Percentiles rank a stretch among this genome's conserved stretches.
phyloP scores from a whole-genome alignment of 164 flowering plant genomes.

The Umbilicus rupestris region DNA sequence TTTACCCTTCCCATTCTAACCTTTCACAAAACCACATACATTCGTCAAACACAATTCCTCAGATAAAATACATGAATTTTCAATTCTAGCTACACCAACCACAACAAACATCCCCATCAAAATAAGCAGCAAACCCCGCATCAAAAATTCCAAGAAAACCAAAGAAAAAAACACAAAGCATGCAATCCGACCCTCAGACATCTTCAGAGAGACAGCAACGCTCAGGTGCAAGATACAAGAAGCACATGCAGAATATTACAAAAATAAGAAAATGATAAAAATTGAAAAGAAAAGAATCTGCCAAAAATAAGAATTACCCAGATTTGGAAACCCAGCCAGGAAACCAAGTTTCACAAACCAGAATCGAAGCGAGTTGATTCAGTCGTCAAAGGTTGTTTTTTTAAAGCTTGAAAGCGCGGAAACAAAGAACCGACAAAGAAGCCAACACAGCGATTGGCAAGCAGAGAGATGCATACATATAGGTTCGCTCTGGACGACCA shows the following conservation, averaged over 20 bases:
- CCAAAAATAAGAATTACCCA: conserved; percentile 12
- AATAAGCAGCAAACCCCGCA: too few relatives aligned
- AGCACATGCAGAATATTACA: background rate
- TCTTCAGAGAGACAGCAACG: background rate
- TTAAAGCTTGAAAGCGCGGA: background rate
- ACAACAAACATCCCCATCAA: background rate
- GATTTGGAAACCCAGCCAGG: conserved; percentile 12
- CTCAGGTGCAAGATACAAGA: background rate
- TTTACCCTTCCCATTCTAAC: conserved; percentile 43
- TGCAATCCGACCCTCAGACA: background rate
- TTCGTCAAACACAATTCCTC: background rate
- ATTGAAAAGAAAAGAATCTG: background rate
- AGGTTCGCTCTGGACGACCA: conserved; percentile 20
- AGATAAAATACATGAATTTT: background rate
- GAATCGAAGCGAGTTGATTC: background rate
- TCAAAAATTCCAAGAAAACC: background rate
- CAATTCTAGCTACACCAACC: background rate
- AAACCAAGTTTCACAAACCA: conserved; percentile 8
- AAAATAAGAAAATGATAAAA: background rate
- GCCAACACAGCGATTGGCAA: conserved; percentile 1
- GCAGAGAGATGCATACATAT: conserved; percentile 17
- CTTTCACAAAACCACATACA: background rate
- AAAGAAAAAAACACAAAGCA: background rate
- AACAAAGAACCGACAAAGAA: background rate
- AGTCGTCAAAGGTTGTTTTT: background rate